Evolutionary conservation across 345 rosid species (phyloP).

Genomic region (Nephelium lappaceum): DNA sequence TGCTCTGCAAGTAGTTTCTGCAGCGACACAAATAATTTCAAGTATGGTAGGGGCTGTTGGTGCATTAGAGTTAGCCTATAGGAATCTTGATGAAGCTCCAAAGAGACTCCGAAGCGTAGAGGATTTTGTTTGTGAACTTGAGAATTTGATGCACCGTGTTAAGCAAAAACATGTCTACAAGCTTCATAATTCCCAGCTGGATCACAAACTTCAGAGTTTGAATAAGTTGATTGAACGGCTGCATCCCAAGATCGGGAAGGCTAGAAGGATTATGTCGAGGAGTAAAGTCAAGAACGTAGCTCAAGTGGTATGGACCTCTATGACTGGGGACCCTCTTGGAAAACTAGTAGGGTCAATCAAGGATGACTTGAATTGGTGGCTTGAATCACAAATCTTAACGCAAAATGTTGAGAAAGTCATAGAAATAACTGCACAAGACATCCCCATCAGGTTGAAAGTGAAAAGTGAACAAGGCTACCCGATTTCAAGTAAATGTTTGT

Average conservation of each 20-base stretch:
- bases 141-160: slow-evolving; percentile 22
- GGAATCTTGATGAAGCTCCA: slow-evolving; percentile 42
- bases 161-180: slow-evolving; percentile 30
- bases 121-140: slow-evolving; percentile 32
- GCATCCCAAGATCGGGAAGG: slow-evolving; percentile 31
- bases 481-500: slow-evolving; percentile 27
- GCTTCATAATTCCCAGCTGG: slow-evolving; percentile 33
- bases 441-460: slow-evolving; percentile 25
- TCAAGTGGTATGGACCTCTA: slow-evolving; percentile 32
- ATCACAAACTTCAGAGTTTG: slow-evolving; percentile 34
- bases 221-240: slow-evolving; percentile 29
- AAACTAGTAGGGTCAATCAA: slow-evolving; percentile 29
- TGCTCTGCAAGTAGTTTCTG: slow-evolving; percentile 32
- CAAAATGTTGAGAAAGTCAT: slow-evolving; percentile 32
- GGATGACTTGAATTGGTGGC: slow-evolving; percentile 39
- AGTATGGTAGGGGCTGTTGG: slow-evolving; percentile 35
- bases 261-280: slow-evolving; percentile 26
- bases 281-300: slow-evolving; percentile 27
- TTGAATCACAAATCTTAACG: slow-evolving; percentile 37
- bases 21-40: slow-evolving; percentile 30
- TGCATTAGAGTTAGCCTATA: slow-evolving; percentile 34
- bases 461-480: slow-evolving; percentile 35
- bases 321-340: slow-evolving; percentile 36
- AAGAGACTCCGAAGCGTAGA: slow-evolving; percentile 35
- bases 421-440: slow-evolving; percentile 29